Conservation (phyloP, 768 basidiomycete species). For the Pulveroboletus sp. region DNA sequence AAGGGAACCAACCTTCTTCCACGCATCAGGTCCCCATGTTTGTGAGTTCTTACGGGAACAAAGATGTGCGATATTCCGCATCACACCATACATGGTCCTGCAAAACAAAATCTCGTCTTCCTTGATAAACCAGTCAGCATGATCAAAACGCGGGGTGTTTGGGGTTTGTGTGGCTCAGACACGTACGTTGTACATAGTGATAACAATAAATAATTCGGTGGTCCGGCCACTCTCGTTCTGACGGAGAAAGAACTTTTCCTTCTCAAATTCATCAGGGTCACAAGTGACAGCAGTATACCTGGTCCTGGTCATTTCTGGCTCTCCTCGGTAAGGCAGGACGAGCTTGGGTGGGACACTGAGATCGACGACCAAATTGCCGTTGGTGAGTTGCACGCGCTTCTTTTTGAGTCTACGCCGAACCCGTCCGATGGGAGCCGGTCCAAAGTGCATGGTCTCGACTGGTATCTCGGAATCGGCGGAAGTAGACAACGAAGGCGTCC, state of each 20-base stretch:
- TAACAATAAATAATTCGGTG: slow-evolving; percentile 90
- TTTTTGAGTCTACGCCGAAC: slow-evolving; percentile 72
- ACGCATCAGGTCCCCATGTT: slow-evolving; percentile 94
- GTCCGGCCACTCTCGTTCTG: slow-evolving; percentile 77
- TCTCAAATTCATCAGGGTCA: slow-evolving; percentile 90
- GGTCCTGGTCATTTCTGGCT: slow-evolving; percentile 70
- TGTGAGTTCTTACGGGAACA: slow-evolving; percentile 86
- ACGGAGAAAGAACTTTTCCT: slow-evolving; percentile 77
- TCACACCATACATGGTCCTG: slow-evolving; percentile 92
- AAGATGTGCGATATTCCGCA: slow-evolving; percentile 80
- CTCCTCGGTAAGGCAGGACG: slow-evolving; percentile 66
- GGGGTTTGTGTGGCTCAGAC: background rate
- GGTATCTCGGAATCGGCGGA: slow-evolving; percentile 50
- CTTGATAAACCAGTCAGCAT: slow-evolving; percentile 36
- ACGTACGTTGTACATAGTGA: slow-evolving; percentile 95
- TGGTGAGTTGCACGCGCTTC: slow-evolving; percentile 79
- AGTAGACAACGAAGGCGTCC: slow-evolving; percentile 22
- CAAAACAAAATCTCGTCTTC: slow-evolving; percentile 91
- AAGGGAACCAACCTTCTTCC: slow-evolving; percentile 80
- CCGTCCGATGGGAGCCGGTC: slow-evolving; percentile 83
- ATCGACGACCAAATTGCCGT: slow-evolving; percentile 87
- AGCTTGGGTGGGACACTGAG: slow-evolving; percentile 82
- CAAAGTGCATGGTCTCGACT: slow-evolving; percentile 76
- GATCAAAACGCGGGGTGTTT: slow-evolving; percentile 1
- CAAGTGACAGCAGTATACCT: slow-evolving; percentile 90